These are phyloP conservation scores for Sporothrix sp. DNA, from an alignment of 2,329 filamentous ascomycete genomes.

Conservation along the genomic window DNA sequence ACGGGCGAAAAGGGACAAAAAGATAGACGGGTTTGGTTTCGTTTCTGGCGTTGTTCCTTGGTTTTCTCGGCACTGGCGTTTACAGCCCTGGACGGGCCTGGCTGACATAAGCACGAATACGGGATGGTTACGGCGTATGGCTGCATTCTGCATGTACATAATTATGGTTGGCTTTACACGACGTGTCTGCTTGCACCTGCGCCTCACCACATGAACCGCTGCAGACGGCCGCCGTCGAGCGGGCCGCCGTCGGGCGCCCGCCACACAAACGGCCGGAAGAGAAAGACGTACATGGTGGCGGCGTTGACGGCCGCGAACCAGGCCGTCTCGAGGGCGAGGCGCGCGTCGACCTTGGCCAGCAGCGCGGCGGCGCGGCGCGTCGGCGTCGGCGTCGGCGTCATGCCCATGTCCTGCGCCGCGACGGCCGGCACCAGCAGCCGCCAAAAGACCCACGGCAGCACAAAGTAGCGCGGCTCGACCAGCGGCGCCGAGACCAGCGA, in stretches of 20 bases:
- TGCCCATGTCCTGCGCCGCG: slow-evolving; percentile 18
- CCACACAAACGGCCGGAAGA: slow-evolving; percentile 61
- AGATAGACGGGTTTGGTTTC: no score
- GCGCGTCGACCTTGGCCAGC: slow-evolving; percentile 31
- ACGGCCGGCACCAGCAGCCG: slow-evolving; percentile 60
- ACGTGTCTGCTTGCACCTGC: no score
- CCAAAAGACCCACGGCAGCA: slow-evolving; percentile 92
- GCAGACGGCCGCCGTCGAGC: slow-evolving; percentile 47
- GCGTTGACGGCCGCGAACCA: slow-evolving; percentile 61
- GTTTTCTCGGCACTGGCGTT: no score
- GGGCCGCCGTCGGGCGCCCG: slow-evolving; percentile 38
- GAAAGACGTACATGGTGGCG: slow-evolving; percentile 60
- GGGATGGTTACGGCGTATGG: no score
- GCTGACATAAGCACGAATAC: no score
- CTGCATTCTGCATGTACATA: no score
- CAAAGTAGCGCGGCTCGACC: slow-evolving; percentile 93
- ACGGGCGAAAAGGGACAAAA: background rate
- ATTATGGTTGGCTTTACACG: no score
- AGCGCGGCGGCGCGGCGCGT: slow-evolving; percentile 8
- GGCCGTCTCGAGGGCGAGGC: slow-evolving; percentile 49
- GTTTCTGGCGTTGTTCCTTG: no score
- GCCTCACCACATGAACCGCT: slow-evolving; percentile 74
- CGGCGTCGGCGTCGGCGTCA: no score
- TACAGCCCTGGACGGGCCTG: no score
- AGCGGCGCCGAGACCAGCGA: slow-evolving; percentile 82